phyloP scores from a whole-genome alignment of 2,329 filamentous ascomycete genomes.

The Neopestalotiopsis sp. region DNA sequence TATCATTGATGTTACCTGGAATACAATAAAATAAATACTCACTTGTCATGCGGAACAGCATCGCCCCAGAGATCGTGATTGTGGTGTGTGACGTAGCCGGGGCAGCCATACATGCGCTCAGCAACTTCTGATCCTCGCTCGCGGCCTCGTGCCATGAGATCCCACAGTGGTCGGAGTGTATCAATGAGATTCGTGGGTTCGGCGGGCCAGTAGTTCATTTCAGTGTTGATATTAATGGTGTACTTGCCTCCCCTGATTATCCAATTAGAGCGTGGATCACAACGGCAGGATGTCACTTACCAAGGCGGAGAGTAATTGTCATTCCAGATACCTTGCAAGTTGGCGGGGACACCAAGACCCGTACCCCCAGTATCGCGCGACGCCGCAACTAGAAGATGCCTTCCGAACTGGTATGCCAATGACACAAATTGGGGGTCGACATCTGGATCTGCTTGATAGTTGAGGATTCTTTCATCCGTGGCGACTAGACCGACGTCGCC shows the following conservation, averaged over 20 bases:
- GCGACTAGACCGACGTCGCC: slow-evolving; percentile 17
- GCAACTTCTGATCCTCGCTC: slow-evolving; percentile 39
- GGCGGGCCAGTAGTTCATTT: slow-evolving; percentile 34
- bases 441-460: slow-evolving; percentile 9
- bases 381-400: slow-evolving; percentile 41
- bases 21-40: background rate
- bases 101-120: slow-evolving; percentile 38
- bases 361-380: slow-evolving; percentile 30
- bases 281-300: slow-evolving; percentile 21
- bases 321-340: slow-evolving; percentile 52
- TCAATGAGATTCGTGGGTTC: slow-evolving; percentile 14
- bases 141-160: slow-evolving; percentile 39
- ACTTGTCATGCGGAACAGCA: slow-evolving; percentile 38
- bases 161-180: slow-evolving; percentile 35
- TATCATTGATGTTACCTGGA: no score
- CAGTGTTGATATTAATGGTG: slow-evolving; percentile 50
- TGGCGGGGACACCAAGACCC: slow-evolving; percentile 40
- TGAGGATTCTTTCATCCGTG: slow-evolving; percentile 7
- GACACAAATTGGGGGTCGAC: slow-evolving; percentile 29
- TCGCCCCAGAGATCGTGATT: slow-evolving; percentile 45
- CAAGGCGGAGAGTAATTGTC: slow-evolving; percentile 44
- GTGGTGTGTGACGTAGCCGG: slow-evolving; percentile 41
- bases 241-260: slow-evolving; percentile 40
- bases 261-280: background rate
- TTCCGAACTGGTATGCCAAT: slow-evolving; percentile 40